A percentile compares a stretch with the other conserved stretches of the same genome.
Evolutionary conservation across 768 basidiomycete genomes (phyloP).

Genomic region (Naematelia aurantialba): DNA sequence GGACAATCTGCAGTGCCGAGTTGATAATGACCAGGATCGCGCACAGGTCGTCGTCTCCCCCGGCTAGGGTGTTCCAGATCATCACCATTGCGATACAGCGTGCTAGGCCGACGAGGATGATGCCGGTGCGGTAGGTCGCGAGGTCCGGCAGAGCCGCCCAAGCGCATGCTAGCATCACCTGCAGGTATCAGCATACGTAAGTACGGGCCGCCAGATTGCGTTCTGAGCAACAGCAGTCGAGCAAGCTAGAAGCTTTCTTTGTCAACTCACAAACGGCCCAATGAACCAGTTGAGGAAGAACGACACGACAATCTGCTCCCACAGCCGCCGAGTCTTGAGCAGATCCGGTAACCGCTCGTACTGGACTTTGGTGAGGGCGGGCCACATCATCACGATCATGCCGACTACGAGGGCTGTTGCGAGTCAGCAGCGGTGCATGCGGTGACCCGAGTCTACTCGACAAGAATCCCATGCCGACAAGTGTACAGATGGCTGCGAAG

Average conservation of each 20-base stretch:
- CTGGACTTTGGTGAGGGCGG: constrained; percentile 61
- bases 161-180: constrained; percentile 74
- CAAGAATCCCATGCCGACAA: no score
- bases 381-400: constrained; percentile 86
- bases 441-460: background rate
- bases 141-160: constrained; percentile 78
- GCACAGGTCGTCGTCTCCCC: constrained; percentile 67
- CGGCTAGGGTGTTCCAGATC: constrained; percentile 74
- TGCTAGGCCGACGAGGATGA: constrained; percentile 76
- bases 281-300: constrained; percentile 73
- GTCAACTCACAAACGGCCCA: constrained; percentile 61
- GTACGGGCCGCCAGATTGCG: background rate
- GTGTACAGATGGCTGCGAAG: no score
- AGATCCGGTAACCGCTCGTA: constrained; percentile 66
- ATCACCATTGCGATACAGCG: constrained; percentile 59
- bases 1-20: constrained; percentile 69
- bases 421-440: background rate
- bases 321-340: constrained; percentile 58
- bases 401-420: constrained; percentile 70
- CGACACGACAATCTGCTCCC: constrained; percentile 67
- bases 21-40: constrained; percentile 78
- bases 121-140: constrained; percentile 66
- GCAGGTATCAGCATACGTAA: background rate
- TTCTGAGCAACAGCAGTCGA: no score
- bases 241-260: no score